A percentile compares a stretch with the other conserved stretches of the same genome.
phyloP scores from a whole-genome alignment of 192 early-diverging fungal genomes.

The Entomortierella chlamydospora region DNA sequence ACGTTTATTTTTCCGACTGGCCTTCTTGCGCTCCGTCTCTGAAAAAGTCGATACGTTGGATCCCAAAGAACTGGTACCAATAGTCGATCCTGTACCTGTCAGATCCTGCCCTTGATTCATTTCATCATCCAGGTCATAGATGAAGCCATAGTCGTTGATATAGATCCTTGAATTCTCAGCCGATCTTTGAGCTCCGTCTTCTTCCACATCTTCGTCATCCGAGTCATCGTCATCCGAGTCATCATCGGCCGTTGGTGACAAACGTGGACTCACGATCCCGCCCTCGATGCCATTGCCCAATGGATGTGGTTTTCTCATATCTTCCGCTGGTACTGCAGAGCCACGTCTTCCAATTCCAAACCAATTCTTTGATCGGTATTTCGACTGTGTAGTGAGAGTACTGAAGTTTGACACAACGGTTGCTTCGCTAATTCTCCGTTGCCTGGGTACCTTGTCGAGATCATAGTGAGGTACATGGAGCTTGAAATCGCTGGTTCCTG shows the following conservation, averaged over 20 bases:
- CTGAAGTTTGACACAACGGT: slow-evolving; percentile 13
- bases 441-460: background rate
- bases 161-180: slow-evolving; percentile 15
- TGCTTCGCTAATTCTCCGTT: slow-evolving; percentile 22
- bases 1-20: slow-evolving; percentile 26
- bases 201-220: slow-evolving; percentile 25
- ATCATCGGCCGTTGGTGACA: slow-evolving; percentile 6
- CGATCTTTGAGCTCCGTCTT: background rate
- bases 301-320: slow-evolving; percentile 29
- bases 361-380: slow-evolving; percentile 39
- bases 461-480: slow-evolving; percentile 3
- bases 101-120: slow-evolving; percentile 38
- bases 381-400: slow-evolving; percentile 7
- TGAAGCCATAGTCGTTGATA: slow-evolving; percentile 50
- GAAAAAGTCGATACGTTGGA: slow-evolving; percentile 19
- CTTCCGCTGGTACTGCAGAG: slow-evolving; percentile 3
- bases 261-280: slow-evolving; percentile 15
- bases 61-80: slow-evolving; percentile 5
- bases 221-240: slow-evolving; percentile 32
- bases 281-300: slow-evolving; percentile 40
- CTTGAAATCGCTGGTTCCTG: background rate
- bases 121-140: slow-evolving; percentile 52
- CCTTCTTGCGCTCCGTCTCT: slow-evolving; percentile 25
- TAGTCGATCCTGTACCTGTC: slow-evolving; percentile 24
- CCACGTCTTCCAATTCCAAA: slow-evolving; percentile 27